These are phyloP conservation scores for Fraxinus platypoda DNA, from an alignment of 305 asterid genomes.

Conservation along the genomic window DNA sequence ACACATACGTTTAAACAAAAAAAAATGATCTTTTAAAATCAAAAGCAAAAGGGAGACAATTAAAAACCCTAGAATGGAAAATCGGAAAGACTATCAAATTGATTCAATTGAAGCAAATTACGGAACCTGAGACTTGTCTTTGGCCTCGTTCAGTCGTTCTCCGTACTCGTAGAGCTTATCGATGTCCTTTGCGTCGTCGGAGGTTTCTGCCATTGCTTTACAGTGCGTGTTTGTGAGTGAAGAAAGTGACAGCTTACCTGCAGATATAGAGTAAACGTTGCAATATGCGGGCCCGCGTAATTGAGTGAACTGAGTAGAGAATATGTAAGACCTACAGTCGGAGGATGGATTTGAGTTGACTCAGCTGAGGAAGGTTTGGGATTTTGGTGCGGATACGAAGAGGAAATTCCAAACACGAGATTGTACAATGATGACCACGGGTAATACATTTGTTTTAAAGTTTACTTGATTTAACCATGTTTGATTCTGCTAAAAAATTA, in stretches of 20 bases:
- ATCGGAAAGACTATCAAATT: neutral
- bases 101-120: slow-evolving; percentile 3
- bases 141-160: slow-evolving; percentile 74
- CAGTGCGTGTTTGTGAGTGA: slow-evolving; percentile 11
- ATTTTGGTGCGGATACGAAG: neutral
- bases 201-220: slow-evolving; percentile 44
- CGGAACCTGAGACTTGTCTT: slow-evolving; percentile 83
- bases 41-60: slow-evolving; percentile 2
- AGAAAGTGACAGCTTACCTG: slow-evolving; percentile 18
- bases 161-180: slow-evolving; percentile 90
- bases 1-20: slow-evolving; percentile 5
- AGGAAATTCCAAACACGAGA: neutral
- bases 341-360: slow-evolving; percentile 20
- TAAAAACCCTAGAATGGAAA: slow-evolving; percentile 33
- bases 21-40: neutral
- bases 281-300: neutral
- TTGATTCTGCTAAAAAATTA: neutral
- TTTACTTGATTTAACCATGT: neutral
- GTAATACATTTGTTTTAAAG: too few species aligned
- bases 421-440: neutral
- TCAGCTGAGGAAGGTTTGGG: slow-evolving; percentile 7
- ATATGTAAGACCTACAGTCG: neutral
- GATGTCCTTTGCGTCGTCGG: slow-evolving; percentile 61
- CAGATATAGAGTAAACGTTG: slow-evolving; percentile 11
- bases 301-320: slow-evolving; percentile 1